Conservation (phyloP, 495 filamentous ascomycete genomes). For the Penicillium alfredii region DNA sequence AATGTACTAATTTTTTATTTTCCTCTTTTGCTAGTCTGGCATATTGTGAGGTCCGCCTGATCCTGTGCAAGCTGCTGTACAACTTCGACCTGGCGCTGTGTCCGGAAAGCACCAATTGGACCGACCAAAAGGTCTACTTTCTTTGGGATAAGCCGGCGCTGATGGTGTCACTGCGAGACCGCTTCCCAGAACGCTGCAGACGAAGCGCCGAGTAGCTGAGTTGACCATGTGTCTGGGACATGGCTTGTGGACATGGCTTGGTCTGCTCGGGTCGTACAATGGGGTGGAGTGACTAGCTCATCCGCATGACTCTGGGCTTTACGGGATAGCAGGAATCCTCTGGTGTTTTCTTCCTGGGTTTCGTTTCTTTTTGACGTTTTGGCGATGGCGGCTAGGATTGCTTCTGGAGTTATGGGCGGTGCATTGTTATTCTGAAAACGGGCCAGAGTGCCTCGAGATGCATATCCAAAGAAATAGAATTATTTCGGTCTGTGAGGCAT, state of each 20-base stretch:
- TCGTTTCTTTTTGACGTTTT: too few relatives aligned
- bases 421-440: too few relatives aligned
- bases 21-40: slow-evolving; percentile 35
- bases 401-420: too few relatives aligned
- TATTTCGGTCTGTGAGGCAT: too few relatives aligned
- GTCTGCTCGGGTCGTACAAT: not conserved
- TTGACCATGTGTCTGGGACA: not conserved
- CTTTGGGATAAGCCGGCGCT: slow-evolving; percentile 44
- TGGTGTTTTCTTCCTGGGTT: too few relatives aligned
- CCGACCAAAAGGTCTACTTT: slow-evolving; percentile 34
- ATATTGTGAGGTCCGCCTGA: slow-evolving; percentile 50
- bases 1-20: slow-evolving; percentile 1
- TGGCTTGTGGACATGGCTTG: not conserved
- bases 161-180: slow-evolving; percentile 19
- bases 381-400: too few relatives aligned
- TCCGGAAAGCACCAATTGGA: slow-evolving; percentile 31
- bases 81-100: slow-evolving; percentile 45
- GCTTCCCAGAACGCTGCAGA: not conserved
- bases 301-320: too few relatives aligned
- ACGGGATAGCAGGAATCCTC: too few relatives aligned
- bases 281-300: too few relatives aligned
- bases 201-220: not conserved
- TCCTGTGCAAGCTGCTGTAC: slow-evolving; percentile 47
- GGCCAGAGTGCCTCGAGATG: too few relatives aligned
- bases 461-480: too few relatives aligned